Base-by-base conservation (phyloP, 805 yeast species). In the Candida morakotiae region DNA sequence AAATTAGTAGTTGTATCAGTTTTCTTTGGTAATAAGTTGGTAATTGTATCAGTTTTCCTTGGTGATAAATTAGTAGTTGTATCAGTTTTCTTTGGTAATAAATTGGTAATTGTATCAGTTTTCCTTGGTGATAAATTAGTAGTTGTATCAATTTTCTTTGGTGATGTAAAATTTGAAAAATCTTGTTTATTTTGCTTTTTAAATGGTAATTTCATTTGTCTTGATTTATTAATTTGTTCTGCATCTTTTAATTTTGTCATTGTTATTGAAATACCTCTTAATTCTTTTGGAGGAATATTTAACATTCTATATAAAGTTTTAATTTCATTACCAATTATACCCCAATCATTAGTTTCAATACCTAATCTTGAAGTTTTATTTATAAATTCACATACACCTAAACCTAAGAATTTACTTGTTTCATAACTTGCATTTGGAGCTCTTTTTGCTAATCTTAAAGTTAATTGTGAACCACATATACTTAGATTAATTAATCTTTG, bases 361-460 rank as follows among this genome's bases (percentile, higher is more conserved):
- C 88, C 87, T 10, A 91, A 51, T 23, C 66, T 66, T 2, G 82
- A 62, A 9, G 81, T 66, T 46, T 78, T 79, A 29, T 80, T 76
- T 9, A 71, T 60, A 23, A 81, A 64, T 35, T 81, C 87, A 57
- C 96, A 87, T 10, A 55, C 55, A 0, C 98, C 98, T 78, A 83
- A 77, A 0, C 98, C 98, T 51, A 93, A 45, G 56, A 65, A 81
- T 52, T 91, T 93, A 1, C 83, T 73, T 0, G 97, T 86, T 14
- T 77, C 77, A 2, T 81, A 55, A 0, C 95, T 89, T 0, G 94
- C 94, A 39, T 67, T 71, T 2, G 65, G 61, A 2, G 83, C 76
- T 31, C 94, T 63, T 38, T 69, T 67, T 37, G 88, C 81, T 4
- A 89, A 47, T 47, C 81, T 83, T 28, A 89, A 58, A 0, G 84